These are phyloP conservation scores for Colletotrichum tropicicola DNA, from an alignment of 2,329 filamentous ascomycete genomes.

Conservation along the genomic window DNA sequence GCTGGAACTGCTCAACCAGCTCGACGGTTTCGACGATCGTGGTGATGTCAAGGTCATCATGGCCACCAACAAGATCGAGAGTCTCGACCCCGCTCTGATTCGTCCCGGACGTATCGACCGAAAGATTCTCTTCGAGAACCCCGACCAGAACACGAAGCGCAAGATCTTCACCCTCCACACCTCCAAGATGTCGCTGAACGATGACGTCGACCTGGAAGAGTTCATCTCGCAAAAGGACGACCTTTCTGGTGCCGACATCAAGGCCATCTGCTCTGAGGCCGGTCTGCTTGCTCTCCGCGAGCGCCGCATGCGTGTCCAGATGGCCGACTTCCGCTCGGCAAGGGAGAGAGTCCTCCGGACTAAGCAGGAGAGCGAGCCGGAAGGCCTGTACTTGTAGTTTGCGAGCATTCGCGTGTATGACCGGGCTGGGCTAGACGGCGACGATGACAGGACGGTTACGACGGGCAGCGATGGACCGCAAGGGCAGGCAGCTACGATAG, in stretches of 20 bases:
- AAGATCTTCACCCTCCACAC: slow-evolving; percentile 99
- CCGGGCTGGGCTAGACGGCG: background rate
- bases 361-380: slow-evolving; percentile 97
- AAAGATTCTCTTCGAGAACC: slow-evolving; percentile 84
- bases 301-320: slow-evolving; percentile 96
- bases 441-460: background rate
- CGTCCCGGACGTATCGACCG: slow-evolving; percentile 97
- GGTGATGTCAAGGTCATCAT: slow-evolving; percentile 99
- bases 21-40: slow-evolving; percentile 98
- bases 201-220: slow-evolving; percentile 98
- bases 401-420: slow-evolving; percentile 14
- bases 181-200: slow-evolving; percentile 96
- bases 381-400: slow-evolving; percentile 94
- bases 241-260: slow-evolving; percentile 95
- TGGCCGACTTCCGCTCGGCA: slow-evolving; percentile 95
- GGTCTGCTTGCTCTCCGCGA: slow-evolving; percentile 94
- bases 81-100: slow-evolving; percentile 93
- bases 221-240: slow-evolving; percentile 99
- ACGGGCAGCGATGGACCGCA: background rate
- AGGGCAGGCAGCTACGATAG: slow-evolving; percentile 16
- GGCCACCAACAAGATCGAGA: slow-evolving; percentile 99
- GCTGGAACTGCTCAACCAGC: slow-evolving; percentile 97
- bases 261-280: slow-evolving; percentile 97
- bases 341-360: slow-evolving; percentile 96
- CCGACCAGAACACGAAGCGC: slow-evolving; percentile 86